Conservation (phyloP, 2,329 filamentous ascomycete genomes). For the Xylariaceae sp. region DNA sequence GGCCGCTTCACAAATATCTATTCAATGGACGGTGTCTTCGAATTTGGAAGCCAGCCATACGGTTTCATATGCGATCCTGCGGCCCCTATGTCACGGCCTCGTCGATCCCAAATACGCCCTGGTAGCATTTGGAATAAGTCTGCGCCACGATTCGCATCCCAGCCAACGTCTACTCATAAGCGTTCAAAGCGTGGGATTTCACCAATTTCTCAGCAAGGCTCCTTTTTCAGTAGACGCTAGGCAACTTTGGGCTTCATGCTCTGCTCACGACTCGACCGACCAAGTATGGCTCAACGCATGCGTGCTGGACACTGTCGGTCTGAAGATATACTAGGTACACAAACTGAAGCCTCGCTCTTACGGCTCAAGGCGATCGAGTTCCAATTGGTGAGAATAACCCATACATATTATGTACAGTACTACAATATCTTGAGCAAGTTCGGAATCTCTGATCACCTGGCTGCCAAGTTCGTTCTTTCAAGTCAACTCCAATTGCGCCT, state of each 20-base stretch:
- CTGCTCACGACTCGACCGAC: not conserved
- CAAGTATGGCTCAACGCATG: not conserved
- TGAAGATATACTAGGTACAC: not conserved
- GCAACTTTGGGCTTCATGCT: not conserved
- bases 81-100: not conserved
- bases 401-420: constrained; percentile 15
- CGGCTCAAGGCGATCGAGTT: constrained; percentile 7
- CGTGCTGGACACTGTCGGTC: not conserved
- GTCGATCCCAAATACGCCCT: too few species aligned
- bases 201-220: not conserved
- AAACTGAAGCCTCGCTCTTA: not conserved
- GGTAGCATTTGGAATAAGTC: not conserved
- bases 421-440: constrained; percentile 15
- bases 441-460: constrained; percentile 2
- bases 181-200: not conserved
- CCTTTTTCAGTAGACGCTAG: not conserved
- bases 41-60: not conserved
- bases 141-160: too few species aligned
- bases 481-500: constrained; percentile 10
- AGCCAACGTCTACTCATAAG: too few species aligned
- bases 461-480: constrained; percentile 2
- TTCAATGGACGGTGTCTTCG: not conserved
- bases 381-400: constrained; percentile 12
- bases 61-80: not conserved
- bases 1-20: not conserved